Base-by-base conservation (phyloP, 345 rosid genomes). In the Hibiscus syriacus region DNA sequence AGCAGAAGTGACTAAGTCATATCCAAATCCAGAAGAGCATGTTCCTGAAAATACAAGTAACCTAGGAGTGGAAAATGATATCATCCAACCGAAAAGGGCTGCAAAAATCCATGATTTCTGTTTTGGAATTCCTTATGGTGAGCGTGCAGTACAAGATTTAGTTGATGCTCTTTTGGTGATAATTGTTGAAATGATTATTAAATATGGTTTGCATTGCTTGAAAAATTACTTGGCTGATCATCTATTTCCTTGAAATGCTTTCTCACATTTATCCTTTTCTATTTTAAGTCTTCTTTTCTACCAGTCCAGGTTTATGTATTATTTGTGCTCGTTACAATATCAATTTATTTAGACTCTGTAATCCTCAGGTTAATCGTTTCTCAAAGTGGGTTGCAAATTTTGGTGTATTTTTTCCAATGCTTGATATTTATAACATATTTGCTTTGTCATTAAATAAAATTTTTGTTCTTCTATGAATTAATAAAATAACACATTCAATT, bases 71-170 rank as follows among this genome's bases (percentile, higher is more conserved):
- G 88, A 79, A 64, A 67, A 69, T 73, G 86, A 73, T 22, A n/a
- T 36, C 11, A n/a, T 53, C 16, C 74, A 67, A 52, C 86, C 71
- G 2, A 72, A 59, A 70, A 73, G 80, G 76, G 78, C 85, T 6
- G 95, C 98, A 5, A 88, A 82, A 81, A 86, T 90, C 71, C 98
- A 90, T 62, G 98, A 92, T 75, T 92, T 92, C 64, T 92, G 97
- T 77, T 91, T 92, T 55, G 98, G 98, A 66, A 90, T 92, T 72
- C 98, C 98, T 56, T 92, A 81, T 75, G 97, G 98, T 90, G 83
- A 83, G 89, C 78, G n/a, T 48, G 71, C 30, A 64, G 39, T 66
- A 26, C 1, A 13, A 43, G 7, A 0, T 45, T 63, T 13, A 12
- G 50, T 20, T 61, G 7, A 39, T 22, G 49, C 12, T 2, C 16